Evolutionary conservation across 805 yeast species (phyloP).

Genomic region (Alloascoidea hylecoeti): DNA sequence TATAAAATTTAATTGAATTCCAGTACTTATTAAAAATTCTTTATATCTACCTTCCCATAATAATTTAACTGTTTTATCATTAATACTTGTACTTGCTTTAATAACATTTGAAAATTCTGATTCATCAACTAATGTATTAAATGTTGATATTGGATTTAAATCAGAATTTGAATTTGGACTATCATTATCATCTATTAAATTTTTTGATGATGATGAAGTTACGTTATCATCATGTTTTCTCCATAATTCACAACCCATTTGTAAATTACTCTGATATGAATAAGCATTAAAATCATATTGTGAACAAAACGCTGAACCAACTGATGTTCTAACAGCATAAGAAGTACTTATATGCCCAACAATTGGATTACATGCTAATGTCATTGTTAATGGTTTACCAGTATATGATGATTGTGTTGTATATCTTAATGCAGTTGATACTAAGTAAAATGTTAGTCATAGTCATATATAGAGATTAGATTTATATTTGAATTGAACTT

Average conservation of each 20-base stretch:
- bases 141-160: not conserved
- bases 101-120: conserved; percentile 42
- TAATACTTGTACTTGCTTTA: conserved; percentile 58
- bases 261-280: conserved; percentile 78
- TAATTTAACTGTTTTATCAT: conserved; percentile 42
- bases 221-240: conserved; percentile 20
- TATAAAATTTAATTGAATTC: conserved; percentile 36
- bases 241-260: conserved; percentile 81
- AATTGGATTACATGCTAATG: conserved; percentile 77
- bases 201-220: conserved; percentile 8
- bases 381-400: conserved; percentile 81
- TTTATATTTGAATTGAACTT: no score
- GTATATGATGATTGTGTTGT: conserved; percentile 76
- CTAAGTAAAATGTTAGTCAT: conserved; percentile 4
- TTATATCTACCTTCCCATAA: conserved; percentile 84
- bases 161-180: conserved; percentile 6
- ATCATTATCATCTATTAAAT: conserved; percentile 2
- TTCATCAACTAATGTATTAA: conserved; percentile 3
- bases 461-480: conserved; percentile 4
- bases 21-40: conserved; percentile 69
- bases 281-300: conserved; percentile 82
- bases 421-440: conserved; percentile 75
- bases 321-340: conserved; percentile 69
- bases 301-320: conserved; percentile 61
- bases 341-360: conserved; percentile 83